Evolutionary conservation across 352 stramenopile species (phyloP).

Genomic region (Poterioochromonas sp.): DNA sequence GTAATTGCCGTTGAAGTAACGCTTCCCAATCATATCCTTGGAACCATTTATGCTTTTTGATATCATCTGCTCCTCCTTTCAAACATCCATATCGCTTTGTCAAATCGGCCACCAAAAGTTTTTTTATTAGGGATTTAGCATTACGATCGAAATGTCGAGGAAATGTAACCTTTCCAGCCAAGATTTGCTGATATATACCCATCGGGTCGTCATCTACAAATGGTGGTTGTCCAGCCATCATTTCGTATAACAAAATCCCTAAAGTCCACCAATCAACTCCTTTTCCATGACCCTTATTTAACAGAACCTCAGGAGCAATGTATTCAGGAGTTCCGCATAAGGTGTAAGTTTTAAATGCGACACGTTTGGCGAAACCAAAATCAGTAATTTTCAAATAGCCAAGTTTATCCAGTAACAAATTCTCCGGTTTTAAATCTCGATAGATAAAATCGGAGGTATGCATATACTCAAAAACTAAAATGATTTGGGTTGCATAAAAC

Average conservation of each 20-base stretch:
- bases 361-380: constrained; percentile 71
- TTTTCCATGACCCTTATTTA: constrained; percentile 57
- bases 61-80: constrained; percentile 85
- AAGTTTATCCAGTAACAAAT: constrained; percentile 82
- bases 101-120: constrained; percentile 84
- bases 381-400: constrained; percentile 90
- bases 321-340: constrained; percentile 84
- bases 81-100: constrained; percentile 91
- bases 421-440: constrained; percentile 84
- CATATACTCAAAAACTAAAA: constrained; percentile 92
- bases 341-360: constrained; percentile 84
- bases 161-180: constrained; percentile 85
- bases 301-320: constrained; percentile 74
- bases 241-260: constrained; percentile 83
- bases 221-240: constrained; percentile 85
- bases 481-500: constrained; percentile 83
- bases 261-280: constrained; percentile 87
- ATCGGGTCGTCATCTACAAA: constrained; percentile 92
- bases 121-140: constrained; percentile 90
- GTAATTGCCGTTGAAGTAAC: constrained; percentile 70
- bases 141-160: constrained; percentile 85
- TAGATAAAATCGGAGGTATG: constrained; percentile 87
- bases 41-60: constrained; percentile 95
- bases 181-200: constrained; percentile 85
- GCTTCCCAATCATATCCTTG: constrained; percentile 75